These are phyloP conservation scores for Mycena albidolilacea DNA, from an alignment of 768 basidiomycete genomes.

Conservation along the genomic window DNA sequence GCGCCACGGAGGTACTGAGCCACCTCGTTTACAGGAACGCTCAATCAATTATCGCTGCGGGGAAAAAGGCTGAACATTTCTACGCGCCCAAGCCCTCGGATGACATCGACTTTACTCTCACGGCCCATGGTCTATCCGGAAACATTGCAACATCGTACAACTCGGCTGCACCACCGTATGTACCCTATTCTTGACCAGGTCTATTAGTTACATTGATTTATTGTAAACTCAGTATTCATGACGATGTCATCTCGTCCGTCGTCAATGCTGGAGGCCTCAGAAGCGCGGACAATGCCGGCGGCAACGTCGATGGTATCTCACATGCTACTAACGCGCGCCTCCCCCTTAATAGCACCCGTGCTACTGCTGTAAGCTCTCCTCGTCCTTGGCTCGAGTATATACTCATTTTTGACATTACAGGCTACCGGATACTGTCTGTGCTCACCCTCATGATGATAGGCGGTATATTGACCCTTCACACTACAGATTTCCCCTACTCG, in stretches of 20 bases:
- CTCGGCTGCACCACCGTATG: background rate
- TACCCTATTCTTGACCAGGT: background rate
- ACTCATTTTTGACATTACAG: background rate
- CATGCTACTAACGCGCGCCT: background rate
- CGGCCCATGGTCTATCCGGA: background rate
- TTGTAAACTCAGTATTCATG: background rate
- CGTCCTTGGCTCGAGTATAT: background rate
- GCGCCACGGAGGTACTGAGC: background rate
- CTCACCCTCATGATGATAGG: background rate
- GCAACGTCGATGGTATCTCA: background rate
- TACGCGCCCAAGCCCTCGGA: background rate
- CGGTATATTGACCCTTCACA: background rate
- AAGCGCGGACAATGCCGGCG: background rate
- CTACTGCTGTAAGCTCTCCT: background rate
- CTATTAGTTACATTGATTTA: background rate
- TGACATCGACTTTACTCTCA: background rate
- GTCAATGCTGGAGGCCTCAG: background rate
- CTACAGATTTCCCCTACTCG: background rate
- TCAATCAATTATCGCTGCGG: background rate
- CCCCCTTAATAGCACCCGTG: background rate
- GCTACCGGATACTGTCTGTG: background rate
- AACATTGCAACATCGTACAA: conserved; percentile 1
- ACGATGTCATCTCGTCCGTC: background rate
- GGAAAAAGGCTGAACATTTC: background rate
- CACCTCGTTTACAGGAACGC: background rate